phyloP scores from a whole-genome alignment of 305 asterid species.

The Solanum hybrid region DNA sequence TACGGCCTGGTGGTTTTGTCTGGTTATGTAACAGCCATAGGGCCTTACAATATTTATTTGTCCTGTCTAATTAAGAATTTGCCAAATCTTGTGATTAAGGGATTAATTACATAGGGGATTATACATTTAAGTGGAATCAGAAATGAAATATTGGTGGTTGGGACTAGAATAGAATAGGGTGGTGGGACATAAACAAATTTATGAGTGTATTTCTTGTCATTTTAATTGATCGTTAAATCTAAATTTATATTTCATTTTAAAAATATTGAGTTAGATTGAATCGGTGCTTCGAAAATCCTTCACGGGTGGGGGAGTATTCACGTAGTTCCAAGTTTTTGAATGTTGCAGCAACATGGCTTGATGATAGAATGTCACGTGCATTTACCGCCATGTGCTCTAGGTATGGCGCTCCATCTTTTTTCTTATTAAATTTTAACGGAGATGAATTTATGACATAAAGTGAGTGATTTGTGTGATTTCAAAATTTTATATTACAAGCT shows the following conservation, averaged over 20 bases:
- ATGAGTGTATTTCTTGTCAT: not conserved
- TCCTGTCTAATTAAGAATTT: not conserved
- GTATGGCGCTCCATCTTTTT: slow-evolving; percentile 1
- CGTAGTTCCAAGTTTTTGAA: not conserved
- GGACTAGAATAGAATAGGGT: not conserved
- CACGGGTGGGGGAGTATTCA: not conserved
- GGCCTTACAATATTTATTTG: not conserved
- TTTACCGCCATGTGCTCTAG: not conserved
- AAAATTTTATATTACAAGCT: not conserved
- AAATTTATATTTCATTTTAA: accelerated
- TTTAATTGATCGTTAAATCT: not conserved
- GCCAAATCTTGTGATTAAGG: not conserved
- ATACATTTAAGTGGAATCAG: not conserved
- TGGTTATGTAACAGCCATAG: not conserved
- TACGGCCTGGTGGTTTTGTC: slow-evolving; percentile 9
- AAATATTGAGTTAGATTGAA: not conserved
- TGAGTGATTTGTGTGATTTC: not conserved
- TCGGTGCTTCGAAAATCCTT: not conserved
- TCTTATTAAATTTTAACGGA: not conserved
- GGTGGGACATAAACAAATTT: not conserved
- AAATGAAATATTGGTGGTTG: not conserved
- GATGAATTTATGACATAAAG: not conserved
- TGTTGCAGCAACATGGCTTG: not conserved
- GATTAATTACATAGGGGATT: not conserved
- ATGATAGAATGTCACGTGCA: slow-evolving; percentile 7